Evolutionary conservation across 73 alveolate genomes (phyloP), one percentile per base, ranked within the genome.

Genomic region (Paramecium sonneborni): DNA sequence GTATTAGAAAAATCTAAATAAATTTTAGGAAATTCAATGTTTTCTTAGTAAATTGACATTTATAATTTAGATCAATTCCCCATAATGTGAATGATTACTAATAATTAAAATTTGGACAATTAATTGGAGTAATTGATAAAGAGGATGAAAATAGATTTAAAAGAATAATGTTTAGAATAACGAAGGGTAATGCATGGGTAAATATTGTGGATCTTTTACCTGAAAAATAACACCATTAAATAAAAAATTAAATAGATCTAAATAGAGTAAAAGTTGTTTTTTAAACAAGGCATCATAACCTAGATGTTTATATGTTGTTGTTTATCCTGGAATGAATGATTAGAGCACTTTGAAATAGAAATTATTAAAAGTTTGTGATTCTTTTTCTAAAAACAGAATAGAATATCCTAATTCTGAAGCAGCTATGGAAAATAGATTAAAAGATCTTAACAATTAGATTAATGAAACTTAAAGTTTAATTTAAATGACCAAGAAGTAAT

Each of bases 121-220:
- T 72, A 21, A 97, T 98, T 10, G 99, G 99, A 18, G 95, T 98
- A 4, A 95, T 98, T 57, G 96, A 98, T 44, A 76, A 21, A 30
- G 97, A 86, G 41, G 99, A 98, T 39, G 95, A 93, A 62, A 76
- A 86, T 30, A 95, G 99, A 88, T 93, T 98, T 52, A 96, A 95
- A 84, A 96, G 97, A 89, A 85, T 97, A 86, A 91, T 98, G 44
- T 97, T 97, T 88, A 97, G 99, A 95, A 94, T 96, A 21, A 96
- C 98, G n/a, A 96, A 97, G 93, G 99, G 99, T 44, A 96, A 98
- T 76, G 99, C 99, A 3, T 90, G 94, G 94, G 91, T 88, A 11
- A 30, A 69, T 20, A 70, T 82, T 43, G 52, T 58, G 32, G 94
- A 88, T 44, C 38, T 72, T 35, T 12, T 12, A 12, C 20, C 39